Conservation (phyloP, 805 yeast species). For the Yueomyces sinensis region DNA sequence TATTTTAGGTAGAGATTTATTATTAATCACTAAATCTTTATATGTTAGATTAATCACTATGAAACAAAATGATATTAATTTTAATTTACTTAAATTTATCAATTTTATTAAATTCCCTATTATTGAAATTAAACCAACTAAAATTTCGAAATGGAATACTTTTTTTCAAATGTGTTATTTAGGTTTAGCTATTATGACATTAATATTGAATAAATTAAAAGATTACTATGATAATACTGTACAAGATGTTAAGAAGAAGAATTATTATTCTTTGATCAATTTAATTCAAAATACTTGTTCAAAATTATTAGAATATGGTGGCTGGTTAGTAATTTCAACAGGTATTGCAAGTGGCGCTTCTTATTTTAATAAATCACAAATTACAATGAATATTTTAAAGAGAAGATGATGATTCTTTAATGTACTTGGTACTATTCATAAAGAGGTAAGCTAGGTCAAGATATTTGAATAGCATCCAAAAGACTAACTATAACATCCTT, state of each 20-base stretch:
- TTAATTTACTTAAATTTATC: slow-evolving; percentile 54
- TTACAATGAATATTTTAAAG: neutral
- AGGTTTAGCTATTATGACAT: slow-evolving; percentile 41
- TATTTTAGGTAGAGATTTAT: slow-evolving; percentile 74
- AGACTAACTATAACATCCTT: too few relatives aligned
- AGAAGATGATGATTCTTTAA: too few relatives aligned
- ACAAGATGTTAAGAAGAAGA: neutral
- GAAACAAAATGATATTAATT: slow-evolving; percentile 5
- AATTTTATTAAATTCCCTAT: slow-evolving; percentile 63
- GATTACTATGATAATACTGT: neutral
- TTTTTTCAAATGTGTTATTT: slow-evolving; percentile 85
- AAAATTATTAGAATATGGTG: neutral
- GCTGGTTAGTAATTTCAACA: neutral
- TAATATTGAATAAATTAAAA: slow-evolving; percentile 3
- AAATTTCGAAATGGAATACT: slow-evolving; percentile 79
- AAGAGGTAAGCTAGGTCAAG: too few relatives aligned
- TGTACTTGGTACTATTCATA: too few relatives aligned
- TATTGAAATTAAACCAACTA: slow-evolving; percentile 80
- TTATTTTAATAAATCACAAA: neutral
- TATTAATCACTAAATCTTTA: slow-evolving; percentile 59
- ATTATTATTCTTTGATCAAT: too few relatives aligned
- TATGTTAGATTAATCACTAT: slow-evolving; percentile 55
- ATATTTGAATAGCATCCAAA: too few relatives aligned
- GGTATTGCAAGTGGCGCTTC: neutral
- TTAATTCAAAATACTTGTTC: neutral